Evolutionary conservation across 164 flowering plant genomes (phyloP).

Genomic region (Berberis thunbergii): DNA sequence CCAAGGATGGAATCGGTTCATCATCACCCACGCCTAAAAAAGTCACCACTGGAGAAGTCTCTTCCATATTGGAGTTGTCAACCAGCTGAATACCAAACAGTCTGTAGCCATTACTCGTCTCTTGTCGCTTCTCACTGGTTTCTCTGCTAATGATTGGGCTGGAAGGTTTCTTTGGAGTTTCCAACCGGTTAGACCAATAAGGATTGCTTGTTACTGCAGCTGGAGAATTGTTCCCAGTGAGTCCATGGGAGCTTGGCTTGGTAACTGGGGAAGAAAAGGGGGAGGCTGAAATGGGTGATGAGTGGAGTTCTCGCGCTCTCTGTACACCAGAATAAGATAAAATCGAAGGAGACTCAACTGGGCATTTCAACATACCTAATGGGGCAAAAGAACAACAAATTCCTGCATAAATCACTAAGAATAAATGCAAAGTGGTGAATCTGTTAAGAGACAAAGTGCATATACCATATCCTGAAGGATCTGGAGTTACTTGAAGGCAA

Average conservation of each 20-base stretch:
- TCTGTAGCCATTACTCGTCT: conserved; percentile 48
- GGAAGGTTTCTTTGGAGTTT: conserved; percentile 39
- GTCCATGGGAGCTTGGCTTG: conserved; percentile 26
- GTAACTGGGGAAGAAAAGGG: conserved; percentile 35
- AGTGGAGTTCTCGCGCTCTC: conserved; percentile 41
- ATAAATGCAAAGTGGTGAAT: neutral
- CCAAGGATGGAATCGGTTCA: conserved; percentile 32
- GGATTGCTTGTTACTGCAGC: conserved; percentile 39
- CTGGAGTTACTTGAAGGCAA: conserved; percentile 43
- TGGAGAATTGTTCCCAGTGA: conserved; percentile 27
- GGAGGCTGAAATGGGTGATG: conserved; percentile 32
- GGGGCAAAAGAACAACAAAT: neutral
- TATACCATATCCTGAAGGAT: conserved; percentile 44
- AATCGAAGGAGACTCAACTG: conserved; percentile 35
- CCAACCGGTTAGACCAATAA: conserved; percentile 38
- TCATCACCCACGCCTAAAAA: conserved; percentile 34
- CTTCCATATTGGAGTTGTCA: conserved; percentile 41
- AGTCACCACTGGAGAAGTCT: conserved; percentile 22
- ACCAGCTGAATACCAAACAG: conserved; percentile 79
- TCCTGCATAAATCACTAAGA: neutral
- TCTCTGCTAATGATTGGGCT: conserved; percentile 31
- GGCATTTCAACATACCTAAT: conserved; percentile 62
- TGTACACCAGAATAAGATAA: conserved; percentile 44
- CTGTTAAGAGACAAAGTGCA: neutral
- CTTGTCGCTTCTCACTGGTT: conserved; percentile 47